phyloP scores from a whole-genome alignment of 2,329 filamentous ascomycete genomes.

The Fusarium hainanense region DNA sequence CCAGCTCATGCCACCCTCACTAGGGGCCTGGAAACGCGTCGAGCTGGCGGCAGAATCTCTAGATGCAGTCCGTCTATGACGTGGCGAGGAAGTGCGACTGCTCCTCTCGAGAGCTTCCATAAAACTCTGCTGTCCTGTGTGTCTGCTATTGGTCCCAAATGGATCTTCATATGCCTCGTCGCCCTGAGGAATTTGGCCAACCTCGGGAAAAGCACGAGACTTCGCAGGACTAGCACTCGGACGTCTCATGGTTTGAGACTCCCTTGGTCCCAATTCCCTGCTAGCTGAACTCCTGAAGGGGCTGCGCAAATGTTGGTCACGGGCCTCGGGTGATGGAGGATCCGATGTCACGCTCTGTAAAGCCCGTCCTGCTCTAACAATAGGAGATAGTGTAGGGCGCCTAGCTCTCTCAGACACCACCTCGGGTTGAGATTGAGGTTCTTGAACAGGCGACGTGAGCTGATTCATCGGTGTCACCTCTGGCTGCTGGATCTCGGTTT shows the following conservation, averaged over 20 bases:
- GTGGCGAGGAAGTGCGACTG: slow-evolving; percentile 27
- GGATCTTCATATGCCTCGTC: slow-evolving; percentile 46
- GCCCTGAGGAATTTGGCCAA: slow-evolving; percentile 19
- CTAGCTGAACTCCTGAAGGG: slow-evolving; percentile 61
- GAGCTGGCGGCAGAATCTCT: slow-evolving; percentile 50
- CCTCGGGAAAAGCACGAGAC: slow-evolving; percentile 25
- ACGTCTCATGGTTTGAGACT: slow-evolving; percentile 42
- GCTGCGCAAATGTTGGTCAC: slow-evolving; percentile 64
- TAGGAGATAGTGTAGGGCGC: slow-evolving; percentile 65
- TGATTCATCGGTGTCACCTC: slow-evolving; percentile 54
- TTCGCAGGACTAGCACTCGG: slow-evolving; percentile 49
- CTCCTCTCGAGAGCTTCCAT: slow-evolving; percentile 49
- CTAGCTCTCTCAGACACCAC: slow-evolving; percentile 44
- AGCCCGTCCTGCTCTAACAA: slow-evolving; percentile 67
- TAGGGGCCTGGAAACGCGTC: slow-evolving; percentile 46
- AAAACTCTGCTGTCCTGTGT: slow-evolving; percentile 49
- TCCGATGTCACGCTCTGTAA: slow-evolving; percentile 70
- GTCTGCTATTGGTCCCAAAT: slow-evolving; percentile 42
- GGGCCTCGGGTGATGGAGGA: slow-evolving; percentile 65
- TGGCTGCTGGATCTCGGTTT: slow-evolving; percentile 25
- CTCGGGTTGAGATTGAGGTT: slow-evolving; percentile 50
- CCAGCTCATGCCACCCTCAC: slow-evolving; percentile 59
- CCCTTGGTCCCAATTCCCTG: slow-evolving; percentile 50
- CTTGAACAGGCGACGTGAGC: slow-evolving; percentile 53
- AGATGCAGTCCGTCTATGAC: slow-evolving; percentile 25